Evolutionary conservation across 2,329 filamentous ascomycete species (phyloP), one percentile per base, ranked within the genome.

Genomic region (Xylaria polymorpha): DNA sequence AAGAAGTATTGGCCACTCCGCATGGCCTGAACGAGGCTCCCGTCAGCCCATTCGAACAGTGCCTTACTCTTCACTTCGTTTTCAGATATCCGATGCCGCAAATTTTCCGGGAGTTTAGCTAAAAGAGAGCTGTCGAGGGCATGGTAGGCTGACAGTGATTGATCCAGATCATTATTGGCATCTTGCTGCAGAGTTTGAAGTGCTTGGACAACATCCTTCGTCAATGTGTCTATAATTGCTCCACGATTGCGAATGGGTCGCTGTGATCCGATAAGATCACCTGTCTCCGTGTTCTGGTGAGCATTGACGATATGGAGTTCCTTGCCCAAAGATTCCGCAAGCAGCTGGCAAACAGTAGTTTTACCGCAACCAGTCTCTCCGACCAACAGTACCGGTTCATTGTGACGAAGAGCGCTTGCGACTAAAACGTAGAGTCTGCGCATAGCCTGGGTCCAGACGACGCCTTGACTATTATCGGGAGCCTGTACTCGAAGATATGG

Each of bases 321-420:
- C 75, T 91, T 94, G 18, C 85, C 84, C 71, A 93, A 86, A 4
- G 93, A 91, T 76, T 97, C 92, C 3, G 96, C 94, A 62, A 98
- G 86, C 77, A 97, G 87, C 79, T 99, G 96, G 74, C 94, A 97
- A 7, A 99, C 92, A 1, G 95, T 98, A 0, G 96, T 99, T 83
- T 99, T 99, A 69, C 97, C 96, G 77, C 95, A 98, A 6, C 96
- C 96, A 20, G 96, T 99, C 79, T 99, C 97, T 70, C 96, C 96
- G 14, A 99, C 94, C 5, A 99, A 85, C 22, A 99, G 85, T 3
- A 99, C 93, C 0, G 96, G 96, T 79, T 99, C 96, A 70, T 97
- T 94, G 77, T 98, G 96, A 32, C 88, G 87, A 68, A 99, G 84
- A 0, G 96, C 96, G 74, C 92, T 88, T 5, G 91, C 90, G n/a